Percentiles rank a stretch among this genome's conserved stretches.
Conservation (phyloP, 2,329 filamentous ascomycete species). For the Dactylella cylindrospora region DNA sequence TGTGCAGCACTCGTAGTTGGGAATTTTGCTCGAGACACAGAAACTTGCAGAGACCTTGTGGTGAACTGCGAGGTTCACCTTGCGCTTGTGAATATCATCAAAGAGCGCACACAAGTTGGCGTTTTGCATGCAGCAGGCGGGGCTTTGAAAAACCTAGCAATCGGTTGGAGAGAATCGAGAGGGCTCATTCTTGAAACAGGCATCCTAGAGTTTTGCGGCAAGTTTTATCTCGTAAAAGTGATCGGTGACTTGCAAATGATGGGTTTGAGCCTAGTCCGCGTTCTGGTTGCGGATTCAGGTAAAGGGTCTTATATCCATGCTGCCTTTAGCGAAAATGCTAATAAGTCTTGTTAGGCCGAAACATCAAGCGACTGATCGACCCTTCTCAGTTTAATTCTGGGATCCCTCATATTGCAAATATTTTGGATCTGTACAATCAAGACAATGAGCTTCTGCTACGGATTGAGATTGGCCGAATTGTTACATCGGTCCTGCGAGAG, state of each 20-base stretch:
- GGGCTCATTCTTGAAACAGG: conserved; percentile 12
- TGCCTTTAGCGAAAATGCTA: conserved; percentile 53
- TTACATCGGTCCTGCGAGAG: conserved; percentile 55
- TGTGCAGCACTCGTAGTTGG: conserved; percentile 57
- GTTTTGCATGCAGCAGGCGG: conserved; percentile 55
- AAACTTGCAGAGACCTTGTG: conserved; percentile 54
- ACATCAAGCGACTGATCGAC: conserved; percentile 52
- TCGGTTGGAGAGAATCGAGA: conserved; percentile 45
- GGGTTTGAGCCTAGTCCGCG: conserved; percentile 53
- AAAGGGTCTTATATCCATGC: conserved; percentile 43
- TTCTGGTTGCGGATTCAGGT: conserved; percentile 53
- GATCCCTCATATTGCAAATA: conserved; percentile 1
- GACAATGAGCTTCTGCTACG: conserved; percentile 55
- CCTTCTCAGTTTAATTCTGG: conserved; percentile 49
- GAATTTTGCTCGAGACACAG: conserved; percentile 55
- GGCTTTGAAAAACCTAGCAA: conserved; percentile 57
- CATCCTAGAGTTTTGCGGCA: conserved; percentile 15
- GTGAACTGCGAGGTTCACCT: conserved; percentile 52
- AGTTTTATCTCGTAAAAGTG: conserved; percentile 52
- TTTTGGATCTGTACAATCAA: conserved; percentile 54
- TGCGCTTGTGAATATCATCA: conserved; percentile 53
- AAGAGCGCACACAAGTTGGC: conserved; percentile 51
- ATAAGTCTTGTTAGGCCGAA: conserved; percentile 52
- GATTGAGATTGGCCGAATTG: conserved; percentile 56
- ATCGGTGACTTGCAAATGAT: conserved; percentile 51